Evolutionary conservation across 208 protist species (phyloP).

Genomic region (Leishmania turanica): DNA sequence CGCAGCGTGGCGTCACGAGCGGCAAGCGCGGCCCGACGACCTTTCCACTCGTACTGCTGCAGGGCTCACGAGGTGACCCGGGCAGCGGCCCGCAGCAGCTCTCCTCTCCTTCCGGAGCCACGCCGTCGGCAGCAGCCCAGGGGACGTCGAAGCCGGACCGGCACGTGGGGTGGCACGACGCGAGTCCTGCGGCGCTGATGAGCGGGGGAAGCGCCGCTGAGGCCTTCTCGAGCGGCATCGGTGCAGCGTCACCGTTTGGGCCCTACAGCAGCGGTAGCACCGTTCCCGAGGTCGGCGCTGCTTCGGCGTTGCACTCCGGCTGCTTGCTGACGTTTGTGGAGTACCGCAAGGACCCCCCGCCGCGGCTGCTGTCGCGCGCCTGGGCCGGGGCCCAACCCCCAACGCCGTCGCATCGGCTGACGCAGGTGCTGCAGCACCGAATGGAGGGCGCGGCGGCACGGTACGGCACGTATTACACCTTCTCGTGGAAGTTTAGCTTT

Average conservation of each 20-base stretch:
- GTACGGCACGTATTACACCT: slow-evolving; percentile 50
- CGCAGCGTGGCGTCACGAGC: not conserved
- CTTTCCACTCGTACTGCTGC: not conserved
- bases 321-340: slow-evolving; percentile 31
- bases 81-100: not conserved
- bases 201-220: not conserved
- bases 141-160: slow-evolving; percentile 6
- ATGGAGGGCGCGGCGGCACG: slow-evolving; percentile 26
- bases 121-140: not conserved
- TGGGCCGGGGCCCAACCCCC: slow-evolving; percentile 21
- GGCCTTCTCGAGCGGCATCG: not conserved
- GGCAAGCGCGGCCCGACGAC: not conserved
- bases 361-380: slow-evolving; percentile 23
- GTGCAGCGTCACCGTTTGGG: not conserved
- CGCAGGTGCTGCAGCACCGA: slow-evolving; percentile 36
- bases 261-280: not conserved
- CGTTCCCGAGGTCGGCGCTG: not conserved
- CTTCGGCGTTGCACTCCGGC: slow-evolving; percentile 11
- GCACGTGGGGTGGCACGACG: slow-evolving; percentile 33
- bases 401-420: slow-evolving; percentile 23
- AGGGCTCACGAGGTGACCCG: not conserved
- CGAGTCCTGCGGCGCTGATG: not conserved
- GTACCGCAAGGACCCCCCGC: slow-evolving; percentile 24
- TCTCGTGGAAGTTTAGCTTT: slow-evolving; percentile 86
- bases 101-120: not conserved